Percentiles rank a stretch among this genome's conserved stretches.
These are phyloP conservation scores for Apocynum venetum DNA, from an alignment of 257 asterid species.

Conservation along the genomic window DNA sequence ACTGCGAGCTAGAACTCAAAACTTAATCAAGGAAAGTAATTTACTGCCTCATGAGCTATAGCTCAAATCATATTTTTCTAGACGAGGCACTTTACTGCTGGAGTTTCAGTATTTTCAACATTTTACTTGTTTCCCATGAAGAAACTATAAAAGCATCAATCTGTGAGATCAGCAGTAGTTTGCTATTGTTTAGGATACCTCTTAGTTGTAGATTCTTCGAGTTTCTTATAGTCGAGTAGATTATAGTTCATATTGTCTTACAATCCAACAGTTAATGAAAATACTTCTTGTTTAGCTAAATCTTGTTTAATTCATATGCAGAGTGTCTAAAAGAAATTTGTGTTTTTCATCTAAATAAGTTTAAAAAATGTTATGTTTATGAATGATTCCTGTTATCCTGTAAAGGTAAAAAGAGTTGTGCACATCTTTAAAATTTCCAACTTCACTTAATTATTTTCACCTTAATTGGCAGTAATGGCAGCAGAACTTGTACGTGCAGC, in stretches of 20 bases:
- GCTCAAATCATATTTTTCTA: not conserved
- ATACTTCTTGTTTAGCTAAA: not conserved
- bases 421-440: not conserved
- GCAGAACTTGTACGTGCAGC: constrained; percentile 90
- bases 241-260: not conserved
- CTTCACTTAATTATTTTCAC: not conserved
- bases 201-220: not conserved
- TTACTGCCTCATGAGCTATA: not conserved
- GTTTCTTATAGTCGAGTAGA: not conserved
- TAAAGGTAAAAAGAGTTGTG: not conserved
- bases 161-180: constrained; percentile 3
- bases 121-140: not conserved
- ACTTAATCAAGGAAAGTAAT: not conserved
- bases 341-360: not conserved
- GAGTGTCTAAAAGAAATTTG: not conserved
- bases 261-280: not conserved
- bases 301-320: not conserved
- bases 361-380: not conserved
- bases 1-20: not conserved
- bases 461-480: constrained; percentile 74
- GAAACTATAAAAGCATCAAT: not conserved
- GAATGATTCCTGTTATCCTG: not conserved
- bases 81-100: not conserved
- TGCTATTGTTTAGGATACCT: not conserved
- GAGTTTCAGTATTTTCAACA: not conserved